A percentile compares a stretch with the other conserved stretches of the same genome.
Evolutionary conservation across 768 basidiomycete genomes (phyloP).

Genomic region (Pluteus cervinus): DNA sequence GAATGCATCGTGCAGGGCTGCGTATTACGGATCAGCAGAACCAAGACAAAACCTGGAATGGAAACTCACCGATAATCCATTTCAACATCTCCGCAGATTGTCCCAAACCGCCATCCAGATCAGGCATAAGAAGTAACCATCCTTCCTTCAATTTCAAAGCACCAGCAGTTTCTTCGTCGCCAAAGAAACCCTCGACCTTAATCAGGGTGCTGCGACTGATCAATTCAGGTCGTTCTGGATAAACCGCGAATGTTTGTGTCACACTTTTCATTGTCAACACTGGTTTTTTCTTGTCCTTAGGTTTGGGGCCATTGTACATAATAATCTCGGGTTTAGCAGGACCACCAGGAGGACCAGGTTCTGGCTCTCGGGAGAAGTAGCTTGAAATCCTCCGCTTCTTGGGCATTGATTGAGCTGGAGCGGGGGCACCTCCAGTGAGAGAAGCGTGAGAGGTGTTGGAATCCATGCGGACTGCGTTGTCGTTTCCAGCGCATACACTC

Average conservation of each 20-base stretch:
- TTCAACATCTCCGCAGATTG: conserved; percentile 82
- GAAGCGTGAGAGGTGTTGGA: conserved; percentile 16
- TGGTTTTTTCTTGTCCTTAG: conserved; percentile 69
- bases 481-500: conserved; percentile 52
- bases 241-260: conserved; percentile 89
- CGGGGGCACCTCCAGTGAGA: conserved; percentile 15
- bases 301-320: conserved; percentile 58
- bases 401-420: conserved; percentile 11
- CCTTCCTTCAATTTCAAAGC: conserved; percentile 68
- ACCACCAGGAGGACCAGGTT: conserved; percentile 17
- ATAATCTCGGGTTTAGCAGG: conserved; percentile 38
- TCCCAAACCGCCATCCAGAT: conserved; percentile 55
- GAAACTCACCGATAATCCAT: conserved; percentile 76
- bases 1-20: conserved; percentile 83
- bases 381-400: conserved; percentile 61
- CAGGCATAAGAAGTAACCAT: conserved; percentile 90
- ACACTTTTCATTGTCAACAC: conserved; percentile 64
- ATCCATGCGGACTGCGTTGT: conserved; percentile 20
- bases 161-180: conserved; percentile 66
- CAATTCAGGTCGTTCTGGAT: conserved; percentile 90
- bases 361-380: conserved; percentile 51
- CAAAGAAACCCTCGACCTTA: conserved; percentile 84
- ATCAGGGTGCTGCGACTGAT: conserved; percentile 86
- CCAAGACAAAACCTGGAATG: conserved; percentile 1
- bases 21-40: conserved; percentile 11